phyloP scores from a whole-genome alignment of 768 basidiomycete genomes.

The Punctularia strigosozonata region DNA sequence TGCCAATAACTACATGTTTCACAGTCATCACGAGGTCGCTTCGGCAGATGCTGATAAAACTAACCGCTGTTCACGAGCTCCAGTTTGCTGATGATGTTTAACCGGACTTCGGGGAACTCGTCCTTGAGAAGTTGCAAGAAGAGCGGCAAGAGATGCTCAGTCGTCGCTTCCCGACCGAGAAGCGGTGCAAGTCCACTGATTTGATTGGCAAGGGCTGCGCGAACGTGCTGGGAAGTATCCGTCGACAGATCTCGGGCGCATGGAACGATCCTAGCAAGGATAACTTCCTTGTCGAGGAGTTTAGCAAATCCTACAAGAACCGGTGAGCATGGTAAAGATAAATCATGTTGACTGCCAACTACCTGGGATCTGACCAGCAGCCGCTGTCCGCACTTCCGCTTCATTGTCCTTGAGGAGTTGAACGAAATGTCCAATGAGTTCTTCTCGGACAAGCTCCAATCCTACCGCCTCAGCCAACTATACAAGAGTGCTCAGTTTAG shows the following conservation, averaged over 20 bases:
- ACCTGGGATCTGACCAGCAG: slow-evolving; percentile 96
- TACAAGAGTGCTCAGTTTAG: slow-evolving; percentile 4
- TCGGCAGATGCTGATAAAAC: slow-evolving; percentile 13
- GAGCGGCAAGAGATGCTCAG: slow-evolving; percentile 91
- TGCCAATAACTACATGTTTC: slow-evolving; percentile 75
- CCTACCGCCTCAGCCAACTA: slow-evolving; percentile 91
- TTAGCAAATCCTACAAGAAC: slow-evolving; percentile 76
- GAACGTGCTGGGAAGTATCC: slow-evolving; percentile 93
- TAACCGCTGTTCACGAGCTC: slow-evolving; percentile 88
- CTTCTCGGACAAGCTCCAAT: slow-evolving; percentile 81
- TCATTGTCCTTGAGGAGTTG: slow-evolving; percentile 95
- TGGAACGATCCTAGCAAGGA: slow-evolving; percentile 85
- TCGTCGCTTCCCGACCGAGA: slow-evolving; percentile 85
- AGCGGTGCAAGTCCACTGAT: slow-evolving; percentile 94
- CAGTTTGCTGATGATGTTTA: slow-evolving; percentile 97
- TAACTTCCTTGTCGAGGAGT: slow-evolving; percentile 85
- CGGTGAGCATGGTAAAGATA: slow-evolving; percentile 5
- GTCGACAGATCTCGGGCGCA: slow-evolving; percentile 91
- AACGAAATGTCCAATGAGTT: slow-evolving; percentile 87
- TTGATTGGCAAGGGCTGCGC: slow-evolving; percentile 90
- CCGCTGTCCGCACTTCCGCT: slow-evolving; percentile 95
- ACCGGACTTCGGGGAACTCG: slow-evolving; percentile 93
- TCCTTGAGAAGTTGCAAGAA: slow-evolving; percentile 97
- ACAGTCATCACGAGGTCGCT: slow-evolving; percentile 7
- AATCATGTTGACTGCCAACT: slow-evolving; percentile 10